Base-by-base conservation (phyloP, 768 basidiomycete species). In the Phaeotremella fagi region DNA sequence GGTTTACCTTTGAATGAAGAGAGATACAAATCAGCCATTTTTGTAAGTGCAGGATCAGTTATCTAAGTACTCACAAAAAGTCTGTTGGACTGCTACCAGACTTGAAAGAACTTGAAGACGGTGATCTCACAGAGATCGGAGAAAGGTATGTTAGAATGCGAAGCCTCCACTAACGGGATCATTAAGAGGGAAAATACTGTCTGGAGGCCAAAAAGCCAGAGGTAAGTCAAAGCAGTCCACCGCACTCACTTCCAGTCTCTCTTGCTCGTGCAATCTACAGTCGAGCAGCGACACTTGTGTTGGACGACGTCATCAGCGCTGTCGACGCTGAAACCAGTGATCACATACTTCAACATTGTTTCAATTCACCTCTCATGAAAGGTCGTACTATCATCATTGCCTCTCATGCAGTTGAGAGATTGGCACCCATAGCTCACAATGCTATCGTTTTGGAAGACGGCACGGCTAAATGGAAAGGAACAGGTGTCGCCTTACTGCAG, bases 261-360 rank as follows among this genome's bases (percentile, higher is more conserved):
- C 76, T 82, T 20, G 83, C 83, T 2, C 78, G 83, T 11, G 82
- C 83, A 0, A 72, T 83, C 2, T 85, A 85, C 65, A 82, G 82
- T 0, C 72, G 72, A 11, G 83, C 86, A 0, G 63, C 81, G 27
- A 82, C 82, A 12, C 57, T 90, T 2, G 64, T 90, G 11, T 71
- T 88, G 24, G 87, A 90, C 60, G 70, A 88, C 63, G 81, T 86
- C 12, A 71, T 85, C 16, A 82, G 81, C 22, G 83, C 83, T 11
- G 73, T 85, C 44, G 84, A 85, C 61, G 79, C 80, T 11, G 78
- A 80, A 55, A 82, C 81, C 0, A 72, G 77, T 2, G 76, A 78
- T 37, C 80, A 77, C 73, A 79, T 82, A 48, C 72, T 80, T 26
- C 67, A 77, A 5, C 75, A 80, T 28, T 80, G 80, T 57, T 75